phyloP scores from a whole-genome alignment of 2,329 filamentous ascomycete genomes.

The Diaporthe nobilis region DNA sequence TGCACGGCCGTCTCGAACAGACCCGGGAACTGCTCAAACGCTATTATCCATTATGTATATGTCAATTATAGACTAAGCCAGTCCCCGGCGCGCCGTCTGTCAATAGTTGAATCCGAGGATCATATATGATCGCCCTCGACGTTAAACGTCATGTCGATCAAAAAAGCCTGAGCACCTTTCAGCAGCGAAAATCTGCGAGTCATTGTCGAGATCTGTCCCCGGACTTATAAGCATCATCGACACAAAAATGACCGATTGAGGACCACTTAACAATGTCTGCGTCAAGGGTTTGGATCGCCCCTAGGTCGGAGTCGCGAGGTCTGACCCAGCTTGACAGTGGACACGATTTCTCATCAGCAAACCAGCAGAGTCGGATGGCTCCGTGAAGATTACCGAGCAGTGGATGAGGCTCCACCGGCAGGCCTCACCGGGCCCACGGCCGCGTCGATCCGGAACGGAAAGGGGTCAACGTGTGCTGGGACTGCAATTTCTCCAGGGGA shows the following conservation, averaged over 20 bases:
- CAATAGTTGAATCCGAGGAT: background rate
- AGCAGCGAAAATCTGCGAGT: background rate
- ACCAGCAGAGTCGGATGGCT: background rate
- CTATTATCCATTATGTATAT: background rate
- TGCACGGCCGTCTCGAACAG: slow-evolving; percentile 12
- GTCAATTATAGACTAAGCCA: background rate
- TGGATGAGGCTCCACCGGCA: slow-evolving; percentile 24
- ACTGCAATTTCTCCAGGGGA: slow-evolving; percentile 3
- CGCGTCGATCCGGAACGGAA: slow-evolving; percentile 27
- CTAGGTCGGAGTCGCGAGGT: slow-evolving; percentile 10
- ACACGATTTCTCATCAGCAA: slow-evolving; percentile 4
- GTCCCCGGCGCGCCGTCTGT: background rate
- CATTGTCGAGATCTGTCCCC: slow-evolving; percentile 7
- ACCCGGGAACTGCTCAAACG: background rate
- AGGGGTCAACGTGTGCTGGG: slow-evolving; percentile 5
- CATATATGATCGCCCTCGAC: background rate
- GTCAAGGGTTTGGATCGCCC: slow-evolving; percentile 13
- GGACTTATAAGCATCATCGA: background rate
- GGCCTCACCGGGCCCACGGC: slow-evolving; percentile 20
- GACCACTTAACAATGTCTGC: slow-evolving; percentile 8
- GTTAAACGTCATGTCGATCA: slow-evolving; percentile 16
- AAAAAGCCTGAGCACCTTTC: background rate
- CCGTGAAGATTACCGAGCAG: slow-evolving; percentile 18
- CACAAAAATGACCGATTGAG: slow-evolving; percentile 15
- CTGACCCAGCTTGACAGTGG: slow-evolving; percentile 7